phyloP scores from a whole-genome alignment of 352 stramenopile species.

The Phytophthora aleatoria region DNA sequence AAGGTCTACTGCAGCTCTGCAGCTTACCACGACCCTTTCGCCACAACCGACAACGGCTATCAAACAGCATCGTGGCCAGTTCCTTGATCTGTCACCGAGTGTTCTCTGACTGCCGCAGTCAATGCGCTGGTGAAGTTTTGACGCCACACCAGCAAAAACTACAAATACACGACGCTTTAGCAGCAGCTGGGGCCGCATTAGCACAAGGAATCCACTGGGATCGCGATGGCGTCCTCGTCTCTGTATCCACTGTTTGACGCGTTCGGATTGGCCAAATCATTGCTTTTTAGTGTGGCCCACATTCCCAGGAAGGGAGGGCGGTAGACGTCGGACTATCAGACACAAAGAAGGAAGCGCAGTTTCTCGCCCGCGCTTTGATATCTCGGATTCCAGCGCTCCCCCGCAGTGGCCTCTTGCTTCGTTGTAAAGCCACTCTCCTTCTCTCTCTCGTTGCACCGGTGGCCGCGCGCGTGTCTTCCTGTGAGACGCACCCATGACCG shows the following conservation, averaged over 20 bases:
- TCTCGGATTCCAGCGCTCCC: slow-evolving; percentile 10
- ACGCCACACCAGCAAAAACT: not conserved
- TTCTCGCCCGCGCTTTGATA: slow-evolving; percentile 2
- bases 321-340: slow-evolving; percentile 36
- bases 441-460: slow-evolving; percentile 4
- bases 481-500: slow-evolving; percentile 32
- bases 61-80: slow-evolving; percentile 11
- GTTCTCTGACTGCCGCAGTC: too few species aligned
- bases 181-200: slow-evolving; percentile 6
- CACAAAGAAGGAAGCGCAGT: slow-evolving; percentile 31
- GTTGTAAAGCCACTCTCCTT: not conserved
- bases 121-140: not conserved
- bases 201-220: slow-evolving; percentile 5
- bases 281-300: slow-evolving; percentile 10
- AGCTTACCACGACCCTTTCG: not conserved
- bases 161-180: slow-evolving; percentile 4
- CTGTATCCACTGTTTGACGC: not conserved
- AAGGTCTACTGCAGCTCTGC: not conserved
- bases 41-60: slow-evolving; percentile 8
- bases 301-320: slow-evolving; percentile 12
- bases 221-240: slow-evolving; percentile 7
- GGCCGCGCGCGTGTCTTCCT: not conserved
- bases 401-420: not conserved
- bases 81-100: not conserved
- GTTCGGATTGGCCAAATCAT: slow-evolving; percentile 7